Percentiles rank a stretch among this genome's conserved stretches.
These are phyloP conservation scores for Cryptosporidium ryanae DNA, from an alignment of 169 alveolate genomes.

Conservation along the genomic window DNA sequence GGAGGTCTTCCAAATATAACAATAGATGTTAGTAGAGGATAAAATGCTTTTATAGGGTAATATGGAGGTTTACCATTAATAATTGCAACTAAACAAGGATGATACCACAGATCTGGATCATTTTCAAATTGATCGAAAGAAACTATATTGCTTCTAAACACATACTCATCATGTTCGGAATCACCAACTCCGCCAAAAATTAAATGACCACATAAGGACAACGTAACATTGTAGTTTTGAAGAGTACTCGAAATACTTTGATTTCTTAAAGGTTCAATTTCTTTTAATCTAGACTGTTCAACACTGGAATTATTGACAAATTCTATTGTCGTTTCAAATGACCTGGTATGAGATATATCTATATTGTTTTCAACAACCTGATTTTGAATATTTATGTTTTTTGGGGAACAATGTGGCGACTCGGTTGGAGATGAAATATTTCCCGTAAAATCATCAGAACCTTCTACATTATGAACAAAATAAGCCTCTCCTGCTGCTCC, in stretches of 20 bases:
- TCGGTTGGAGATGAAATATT: conserved; percentile 46
- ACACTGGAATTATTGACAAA: conserved; percentile 21
- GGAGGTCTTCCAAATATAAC: conserved; percentile 88
- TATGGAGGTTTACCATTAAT: conserved; percentile 89
- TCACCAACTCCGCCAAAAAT: conserved; percentile 55
- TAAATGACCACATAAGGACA: conserved; percentile 65
- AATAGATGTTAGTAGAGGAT: conserved; percentile 90
- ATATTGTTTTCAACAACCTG: background rate
- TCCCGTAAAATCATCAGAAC: conserved; percentile 23
- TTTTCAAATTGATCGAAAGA: conserved; percentile 84
- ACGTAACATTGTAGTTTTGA: conserved; percentile 29
- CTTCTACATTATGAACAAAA: conserved; percentile 88
- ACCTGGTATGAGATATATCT: background rate
- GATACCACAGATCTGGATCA: conserved; percentile 90
- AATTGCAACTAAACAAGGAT: conserved; percentile 89
- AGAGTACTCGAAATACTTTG: background rate
- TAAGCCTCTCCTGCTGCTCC: conserved; percentile 97
- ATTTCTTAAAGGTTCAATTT: background rate
- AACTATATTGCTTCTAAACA: conserved; percentile 77
- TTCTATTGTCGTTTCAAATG: conserved; percentile 26
- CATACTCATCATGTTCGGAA: conserved; percentile 46
- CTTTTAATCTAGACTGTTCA: background rate
- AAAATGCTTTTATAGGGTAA: conserved; percentile 89
- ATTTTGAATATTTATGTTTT: conserved; percentile 12
- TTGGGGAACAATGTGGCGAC: conserved; percentile 25